These are phyloP conservation scores for Haberlea rhodopensis DNA, from an alignment of 257 asterid genomes.

Conservation along the genomic window DNA sequence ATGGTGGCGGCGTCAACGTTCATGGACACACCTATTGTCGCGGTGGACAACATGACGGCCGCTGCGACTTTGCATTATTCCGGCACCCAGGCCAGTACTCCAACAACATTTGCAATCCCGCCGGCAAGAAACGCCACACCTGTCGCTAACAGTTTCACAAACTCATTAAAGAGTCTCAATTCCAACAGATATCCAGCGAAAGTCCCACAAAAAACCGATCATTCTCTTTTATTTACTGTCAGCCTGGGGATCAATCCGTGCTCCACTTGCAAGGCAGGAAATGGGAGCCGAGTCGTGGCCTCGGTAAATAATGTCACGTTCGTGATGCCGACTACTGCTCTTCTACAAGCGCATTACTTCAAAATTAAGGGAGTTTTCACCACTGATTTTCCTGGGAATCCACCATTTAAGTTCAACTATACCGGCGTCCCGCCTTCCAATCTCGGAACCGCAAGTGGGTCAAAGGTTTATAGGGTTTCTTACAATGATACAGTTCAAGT, in stretches of 20 bases:
- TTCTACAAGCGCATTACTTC: slow-evolving; percentile 54
- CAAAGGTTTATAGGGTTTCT: slow-evolving; percentile 48
- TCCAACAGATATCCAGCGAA: slow-evolving; percentile 49
- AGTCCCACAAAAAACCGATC: slow-evolving; percentile 45
- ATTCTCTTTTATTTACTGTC: slow-evolving; percentile 46
- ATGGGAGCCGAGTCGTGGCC: slow-evolving; percentile 58
- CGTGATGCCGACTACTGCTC: slow-evolving; percentile 54
- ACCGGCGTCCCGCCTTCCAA: slow-evolving; percentile 43
- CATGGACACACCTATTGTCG: slow-evolving; percentile 53
- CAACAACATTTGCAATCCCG: slow-evolving; percentile 34
- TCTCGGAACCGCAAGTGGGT: slow-evolving; percentile 35
- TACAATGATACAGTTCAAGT: slow-evolving; percentile 53
- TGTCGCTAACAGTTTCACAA: slow-evolving; percentile 45
- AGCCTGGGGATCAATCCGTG: slow-evolving; percentile 57
- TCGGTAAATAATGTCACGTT: slow-evolving; percentile 55
- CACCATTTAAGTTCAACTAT: slow-evolving; percentile 43
- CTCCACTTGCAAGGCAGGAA: slow-evolving; percentile 47
- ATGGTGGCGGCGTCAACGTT: slow-evolving; percentile 53
- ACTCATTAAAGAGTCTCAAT: slow-evolving; percentile 52
- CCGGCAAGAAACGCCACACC: slow-evolving; percentile 60
- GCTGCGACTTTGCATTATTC: slow-evolving; percentile 61
- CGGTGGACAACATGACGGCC: slow-evolving; percentile 55
- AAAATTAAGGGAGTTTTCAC: slow-evolving; percentile 56
- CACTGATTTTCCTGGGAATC: slow-evolving; percentile 57
- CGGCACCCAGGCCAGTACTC: slow-evolving; percentile 42